phyloP scores from a whole-genome alignment of 2,329 filamentous ascomycete genomes.

The Aspergillus thermomutatus region DNA sequence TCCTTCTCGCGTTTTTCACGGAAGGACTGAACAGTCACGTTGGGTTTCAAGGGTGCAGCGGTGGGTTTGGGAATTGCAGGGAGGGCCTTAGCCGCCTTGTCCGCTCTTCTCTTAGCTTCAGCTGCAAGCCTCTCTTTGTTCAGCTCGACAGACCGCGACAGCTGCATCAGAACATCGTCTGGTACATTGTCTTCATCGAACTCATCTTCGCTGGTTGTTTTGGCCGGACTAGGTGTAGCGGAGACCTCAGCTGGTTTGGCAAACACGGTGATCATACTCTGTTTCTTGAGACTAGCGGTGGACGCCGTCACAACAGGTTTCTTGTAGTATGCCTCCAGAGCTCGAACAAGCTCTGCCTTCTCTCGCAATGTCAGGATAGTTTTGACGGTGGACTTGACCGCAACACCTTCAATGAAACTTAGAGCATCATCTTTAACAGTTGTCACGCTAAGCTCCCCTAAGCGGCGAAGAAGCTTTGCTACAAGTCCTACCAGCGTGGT shows the following conservation, averaged over 20 bases:
- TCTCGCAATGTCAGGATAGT: slow-evolving; percentile 81
- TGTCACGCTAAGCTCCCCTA: slow-evolving; percentile 72
- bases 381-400: slow-evolving; percentile 56
- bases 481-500: slow-evolving; percentile 78
- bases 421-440: slow-evolving; percentile 65
- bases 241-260: slow-evolving; percentile 35
- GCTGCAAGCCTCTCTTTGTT: slow-evolving; percentile 37
- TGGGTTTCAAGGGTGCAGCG: slow-evolving; percentile 26
- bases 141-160: slow-evolving; percentile 42
- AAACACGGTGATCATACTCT: slow-evolving; percentile 41
- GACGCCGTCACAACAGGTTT: slow-evolving; percentile 43
- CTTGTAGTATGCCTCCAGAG: slow-evolving; percentile 53
- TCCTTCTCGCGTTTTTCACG: slow-evolving; percentile 71
- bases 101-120: slow-evolving; percentile 28
- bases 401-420: slow-evolving; percentile 54
- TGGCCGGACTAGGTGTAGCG: slow-evolving; percentile 30
- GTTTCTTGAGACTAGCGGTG: slow-evolving; percentile 42
- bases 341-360: slow-evolving; percentile 72
- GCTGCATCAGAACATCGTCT: slow-evolving; percentile 40
- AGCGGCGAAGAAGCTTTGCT: slow-evolving; percentile 74
- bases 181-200: slow-evolving; percentile 38
- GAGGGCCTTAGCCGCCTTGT: slow-evolving; percentile 22
- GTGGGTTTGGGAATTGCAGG: slow-evolving; percentile 24
- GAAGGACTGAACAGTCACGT: slow-evolving; percentile 54
- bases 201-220: slow-evolving; percentile 35